A percentile compares a stretch with the other conserved stretches of the same genome.
These are phyloP conservation scores for Apiospora malaysiana DNA, from an alignment of 2,329 filamentous ascomycete species.

Conservation along the genomic window DNA sequence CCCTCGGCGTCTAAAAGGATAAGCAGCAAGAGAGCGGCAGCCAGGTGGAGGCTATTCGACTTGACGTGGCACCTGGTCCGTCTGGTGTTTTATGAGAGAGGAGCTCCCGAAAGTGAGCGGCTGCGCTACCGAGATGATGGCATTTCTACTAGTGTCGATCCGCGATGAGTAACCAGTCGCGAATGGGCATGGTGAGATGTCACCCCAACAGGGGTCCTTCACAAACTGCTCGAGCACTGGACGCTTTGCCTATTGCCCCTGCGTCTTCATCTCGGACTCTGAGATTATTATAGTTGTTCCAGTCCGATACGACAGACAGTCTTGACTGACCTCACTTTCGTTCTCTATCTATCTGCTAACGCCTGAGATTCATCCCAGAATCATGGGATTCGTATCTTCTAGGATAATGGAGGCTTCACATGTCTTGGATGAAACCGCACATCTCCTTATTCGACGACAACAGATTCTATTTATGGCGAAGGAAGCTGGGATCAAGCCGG, in stretches of 20 bases:
- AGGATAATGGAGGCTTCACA: neutral
- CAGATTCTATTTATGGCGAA: neutral
- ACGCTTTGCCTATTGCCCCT: neutral
- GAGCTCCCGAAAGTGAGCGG: constrained; percentile 13
- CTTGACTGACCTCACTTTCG: neutral
- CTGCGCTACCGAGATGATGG: constrained; percentile 24
- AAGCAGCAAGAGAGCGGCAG: neutral
- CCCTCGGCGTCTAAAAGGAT: neutral
- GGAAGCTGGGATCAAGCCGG: neutral
- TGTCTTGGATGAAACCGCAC: neutral
- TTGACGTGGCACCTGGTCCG: constrained; percentile 15
- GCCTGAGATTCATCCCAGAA: neutral
- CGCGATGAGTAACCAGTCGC: constrained; percentile 14
- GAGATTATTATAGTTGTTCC: neutral
- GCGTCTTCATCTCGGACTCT: neutral
- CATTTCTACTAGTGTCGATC: constrained; percentile 25
- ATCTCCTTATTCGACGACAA: neutral
- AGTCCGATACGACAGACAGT: neutral
- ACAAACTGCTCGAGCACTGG: neutral
- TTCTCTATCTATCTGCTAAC: neutral
- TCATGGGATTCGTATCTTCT: neutral
- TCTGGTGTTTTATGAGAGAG: constrained; percentile 13
- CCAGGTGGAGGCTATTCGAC: constrained; percentile 10
- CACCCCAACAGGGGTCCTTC: constrained; percentile 11
- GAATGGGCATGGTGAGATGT: constrained; percentile 3